Conservation (phyloP, 202 grass and related monocot species). For the Digitaria exilis region DNA sequence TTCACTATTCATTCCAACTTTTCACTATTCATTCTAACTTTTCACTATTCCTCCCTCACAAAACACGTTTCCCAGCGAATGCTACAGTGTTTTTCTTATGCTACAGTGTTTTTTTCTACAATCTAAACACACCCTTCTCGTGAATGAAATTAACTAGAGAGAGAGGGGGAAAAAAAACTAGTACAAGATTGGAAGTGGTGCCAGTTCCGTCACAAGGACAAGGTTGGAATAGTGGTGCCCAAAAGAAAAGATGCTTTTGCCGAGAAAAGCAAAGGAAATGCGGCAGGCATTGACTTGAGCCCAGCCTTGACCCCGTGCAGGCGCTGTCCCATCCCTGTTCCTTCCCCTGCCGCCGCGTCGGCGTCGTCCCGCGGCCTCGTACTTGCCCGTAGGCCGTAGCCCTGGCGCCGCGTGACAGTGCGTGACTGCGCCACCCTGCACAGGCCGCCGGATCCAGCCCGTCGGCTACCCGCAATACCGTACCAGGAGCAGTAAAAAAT, state of each 20-base stretch:
- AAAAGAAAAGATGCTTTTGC: conserved; percentile 13
- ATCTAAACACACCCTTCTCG: too few species aligned
- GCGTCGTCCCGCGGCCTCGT: background rate
- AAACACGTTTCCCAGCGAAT: too few species aligned
- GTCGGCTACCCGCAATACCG: too few species aligned
- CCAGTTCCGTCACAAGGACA: background rate
- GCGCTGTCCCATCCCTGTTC: conserved; percentile 18
- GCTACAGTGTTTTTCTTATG: too few species aligned
- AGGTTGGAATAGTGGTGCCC: background rate
- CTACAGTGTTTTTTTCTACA: too few species aligned
- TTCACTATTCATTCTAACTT: too few species aligned
- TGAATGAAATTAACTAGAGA: too few species aligned
- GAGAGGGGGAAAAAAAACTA: background rate
- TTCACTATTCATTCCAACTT: too few species aligned
- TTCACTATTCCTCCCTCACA: too few species aligned
- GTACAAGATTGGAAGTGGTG: background rate
- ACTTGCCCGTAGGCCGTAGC: background rate
- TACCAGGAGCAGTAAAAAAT: too few species aligned
- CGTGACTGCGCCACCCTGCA: too few species aligned
- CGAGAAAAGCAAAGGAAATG: conserved; percentile 12
- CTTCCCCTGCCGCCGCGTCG: background rate
- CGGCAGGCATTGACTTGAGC: conserved; percentile 27
- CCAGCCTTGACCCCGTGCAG: conserved; percentile 18
- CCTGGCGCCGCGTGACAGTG: background rate
- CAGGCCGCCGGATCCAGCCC: background rate